These are phyloP conservation scores for Colletotrichum ledebouriae DNA, from an alignment of 2,329 filamentous ascomycete species.

Conservation along the genomic window DNA sequence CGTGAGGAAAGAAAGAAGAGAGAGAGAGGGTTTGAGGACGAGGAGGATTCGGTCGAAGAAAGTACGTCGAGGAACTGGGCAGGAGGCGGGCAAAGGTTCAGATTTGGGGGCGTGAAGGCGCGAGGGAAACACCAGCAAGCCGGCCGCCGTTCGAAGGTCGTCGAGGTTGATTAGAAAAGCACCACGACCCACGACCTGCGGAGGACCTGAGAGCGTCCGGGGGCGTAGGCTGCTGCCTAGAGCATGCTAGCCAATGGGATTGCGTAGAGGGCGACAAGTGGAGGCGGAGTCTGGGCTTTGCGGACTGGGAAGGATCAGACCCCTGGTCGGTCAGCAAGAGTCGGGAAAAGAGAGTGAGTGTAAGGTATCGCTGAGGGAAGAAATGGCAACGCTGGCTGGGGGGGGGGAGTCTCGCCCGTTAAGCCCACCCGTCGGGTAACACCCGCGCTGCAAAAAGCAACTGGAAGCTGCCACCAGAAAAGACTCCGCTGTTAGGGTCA, in stretches of 20 bases:
- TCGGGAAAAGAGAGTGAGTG: too few relatives aligned
- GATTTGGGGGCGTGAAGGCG: slow-evolving; percentile 23
- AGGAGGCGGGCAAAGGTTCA: slow-evolving; percentile 26
- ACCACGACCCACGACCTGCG: slow-evolving; percentile 16
- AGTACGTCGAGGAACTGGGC: slow-evolving; percentile 1
- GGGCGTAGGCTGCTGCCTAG: slow-evolving; percentile 52
- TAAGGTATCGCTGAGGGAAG: too few relatives aligned
- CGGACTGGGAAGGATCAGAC: slow-evolving; percentile 34
- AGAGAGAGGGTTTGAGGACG: slow-evolving; percentile 38
- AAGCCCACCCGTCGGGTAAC: background rate
- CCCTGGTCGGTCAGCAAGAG: slow-evolving; percentile 19
- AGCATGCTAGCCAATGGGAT: slow-evolving; percentile 43
- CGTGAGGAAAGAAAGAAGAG: slow-evolving; percentile 12
- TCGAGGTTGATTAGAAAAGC: slow-evolving; percentile 44
- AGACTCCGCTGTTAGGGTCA: slow-evolving; percentile 31
- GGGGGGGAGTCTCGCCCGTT: background rate
- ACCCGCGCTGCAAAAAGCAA: slow-evolving; percentile 7
- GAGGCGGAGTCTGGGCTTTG: slow-evolving; percentile 47
- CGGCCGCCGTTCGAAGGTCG: slow-evolving; percentile 8
- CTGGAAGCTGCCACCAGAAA: background rate
- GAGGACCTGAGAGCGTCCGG: slow-evolving; percentile 44
- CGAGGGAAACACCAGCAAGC: background rate
- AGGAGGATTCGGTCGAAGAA: slow-evolving; percentile 42
- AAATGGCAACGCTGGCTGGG: too few relatives aligned
- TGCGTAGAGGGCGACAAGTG: slow-evolving; percentile 44